Base-by-base conservation (phyloP, 345 rosid species). In the Eutrema yunnanense region DNA sequence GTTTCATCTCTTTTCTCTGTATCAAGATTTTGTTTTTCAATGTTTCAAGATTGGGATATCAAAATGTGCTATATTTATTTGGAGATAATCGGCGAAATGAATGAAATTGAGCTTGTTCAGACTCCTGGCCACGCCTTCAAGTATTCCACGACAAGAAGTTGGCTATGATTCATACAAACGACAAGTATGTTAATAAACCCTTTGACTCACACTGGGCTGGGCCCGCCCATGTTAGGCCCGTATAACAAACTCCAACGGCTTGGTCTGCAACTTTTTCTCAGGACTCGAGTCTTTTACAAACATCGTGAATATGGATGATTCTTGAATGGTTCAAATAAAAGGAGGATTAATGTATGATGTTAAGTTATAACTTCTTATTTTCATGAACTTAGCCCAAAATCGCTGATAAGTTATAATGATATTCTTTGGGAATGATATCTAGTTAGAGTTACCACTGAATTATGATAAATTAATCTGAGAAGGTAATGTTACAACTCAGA, bases 61-160 rank as follows among this genome's bases (percentile, higher is more conserved):
- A n/a, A n/a, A n/a, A n/a, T n/a, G n/a, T n/a, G n/a, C n/a, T n/a
- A n/a, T n/a, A n/a, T n/a, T 6, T 9, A 33, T 43, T 30, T 16
- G 2, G 32, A 38, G n/a, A 52, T 27, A 11, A 51, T 51, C 3
- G n/a, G 34, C 0, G 5, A 27, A 52, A 14, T 29, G 32, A 29
- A 38, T 22, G 22, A 2, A 2, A 4, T 50, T 48, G 38, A 34
- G 9, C 44, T 44, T 47, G 33, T 40, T 63, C n/a, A 44, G 11
- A 5, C 10, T 9, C 3, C 14, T 4, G 42, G 40, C n/a, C 33
- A 30, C 50, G 13, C 8, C 34, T 36, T 22, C 22, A 56, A n/a
- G n/a, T n/a, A n/a, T n/a, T n/a, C n/a, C n/a, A 68, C 54, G 54
- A 56, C 46, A 44, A 19, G 55, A 55, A 44, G 73, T 69, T 19